These are phyloP conservation scores for Fusarium albosuccineum DNA, from an alignment of 2,329 filamentous ascomycete genomes.

Conservation along the genomic window DNA sequence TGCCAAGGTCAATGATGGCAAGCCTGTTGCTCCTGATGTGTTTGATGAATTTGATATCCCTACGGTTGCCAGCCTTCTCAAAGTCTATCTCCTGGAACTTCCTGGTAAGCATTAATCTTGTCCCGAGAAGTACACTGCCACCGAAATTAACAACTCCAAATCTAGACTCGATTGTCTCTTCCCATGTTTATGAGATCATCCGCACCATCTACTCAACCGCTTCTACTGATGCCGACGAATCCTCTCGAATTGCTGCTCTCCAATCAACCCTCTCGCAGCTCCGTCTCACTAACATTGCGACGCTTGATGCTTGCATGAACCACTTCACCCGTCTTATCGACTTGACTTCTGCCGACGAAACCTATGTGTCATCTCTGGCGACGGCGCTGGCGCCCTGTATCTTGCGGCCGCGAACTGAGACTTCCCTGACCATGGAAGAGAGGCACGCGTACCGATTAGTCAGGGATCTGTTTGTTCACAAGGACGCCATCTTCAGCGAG, in stretches of 20 bases:
- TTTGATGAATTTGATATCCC: constrained; percentile 93
- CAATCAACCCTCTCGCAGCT: constrained; percentile 97
- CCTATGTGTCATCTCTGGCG: constrained; percentile 82
- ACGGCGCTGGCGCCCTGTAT: constrained; percentile 85
- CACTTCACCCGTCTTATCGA: constrained; percentile 98
- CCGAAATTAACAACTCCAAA: constrained; percentile 42
- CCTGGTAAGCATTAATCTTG: constrained; percentile 73
- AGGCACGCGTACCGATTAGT: constrained; percentile 92
- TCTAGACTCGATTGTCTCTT: constrained; percentile 95
- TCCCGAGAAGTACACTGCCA: neutral
- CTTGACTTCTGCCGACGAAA: constrained; percentile 93
- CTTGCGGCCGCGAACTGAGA: constrained; percentile 87
- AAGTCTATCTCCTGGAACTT: constrained; percentile 94
- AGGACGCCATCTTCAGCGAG: constrained; percentile 94
- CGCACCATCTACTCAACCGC: constrained; percentile 95
- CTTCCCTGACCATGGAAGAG: constrained; percentile 93
- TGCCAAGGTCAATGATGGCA: constrained; percentile 87
- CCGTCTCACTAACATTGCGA: constrained; percentile 96
- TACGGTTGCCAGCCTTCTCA: constrained; percentile 91
- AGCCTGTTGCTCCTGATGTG: constrained; percentile 79
- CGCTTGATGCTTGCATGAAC: constrained; percentile 97
- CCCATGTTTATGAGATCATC: constrained; percentile 98
- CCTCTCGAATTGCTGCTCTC: constrained; percentile 86
- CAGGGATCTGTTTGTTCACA: constrained; percentile 91
- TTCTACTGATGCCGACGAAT: constrained; percentile 79